A percentile compares a stretch with the other conserved stretches of the same genome.
These are phyloP conservation scores for Dothiorella sarmentorum DNA, from an alignment of 2,329 filamentous ascomycete genomes.

Conservation along the genomic window DNA sequence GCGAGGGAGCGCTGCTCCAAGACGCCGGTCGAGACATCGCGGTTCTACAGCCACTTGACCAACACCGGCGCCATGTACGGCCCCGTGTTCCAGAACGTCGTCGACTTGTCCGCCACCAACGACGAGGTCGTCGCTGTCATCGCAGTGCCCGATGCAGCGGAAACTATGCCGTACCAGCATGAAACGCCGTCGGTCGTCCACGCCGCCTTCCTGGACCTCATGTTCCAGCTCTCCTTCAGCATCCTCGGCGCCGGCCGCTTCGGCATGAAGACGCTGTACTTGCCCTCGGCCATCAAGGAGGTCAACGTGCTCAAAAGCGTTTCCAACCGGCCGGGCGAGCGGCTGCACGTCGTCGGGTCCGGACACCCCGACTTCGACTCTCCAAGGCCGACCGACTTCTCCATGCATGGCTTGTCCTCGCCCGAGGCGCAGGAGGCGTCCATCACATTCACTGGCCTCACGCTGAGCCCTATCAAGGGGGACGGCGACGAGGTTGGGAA, in stretches of 20 bases:
- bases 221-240: constrained; percentile 14
- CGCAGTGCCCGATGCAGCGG: constrained; percentile 9
- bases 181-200: constrained; percentile 15
- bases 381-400: constrained; percentile 4
- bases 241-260: constrained; percentile 9
- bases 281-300: constrained; percentile 6
- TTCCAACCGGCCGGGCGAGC: background rate
- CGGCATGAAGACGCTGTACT: constrained; percentile 12
- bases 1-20: background rate
- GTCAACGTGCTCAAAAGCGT: background rate
- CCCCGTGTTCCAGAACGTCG: constrained; percentile 6
- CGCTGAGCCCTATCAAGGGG: constrained; percentile 6
- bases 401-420: background rate
- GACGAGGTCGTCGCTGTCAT: background rate
- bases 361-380: background rate
- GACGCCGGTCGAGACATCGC: background rate
- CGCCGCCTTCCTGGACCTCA: constrained; percentile 12
- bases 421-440: background rate
- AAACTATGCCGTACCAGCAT: background rate
- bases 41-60: constrained; percentile 2
- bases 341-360: background rate
- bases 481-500: background rate
- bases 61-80: constrained; percentile 14
- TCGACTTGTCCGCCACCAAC: background rate
- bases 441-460: background rate